phyloP scores from a whole-genome alignment of 306 rosid genomes.

The Oemleria cerasiformis region DNA sequence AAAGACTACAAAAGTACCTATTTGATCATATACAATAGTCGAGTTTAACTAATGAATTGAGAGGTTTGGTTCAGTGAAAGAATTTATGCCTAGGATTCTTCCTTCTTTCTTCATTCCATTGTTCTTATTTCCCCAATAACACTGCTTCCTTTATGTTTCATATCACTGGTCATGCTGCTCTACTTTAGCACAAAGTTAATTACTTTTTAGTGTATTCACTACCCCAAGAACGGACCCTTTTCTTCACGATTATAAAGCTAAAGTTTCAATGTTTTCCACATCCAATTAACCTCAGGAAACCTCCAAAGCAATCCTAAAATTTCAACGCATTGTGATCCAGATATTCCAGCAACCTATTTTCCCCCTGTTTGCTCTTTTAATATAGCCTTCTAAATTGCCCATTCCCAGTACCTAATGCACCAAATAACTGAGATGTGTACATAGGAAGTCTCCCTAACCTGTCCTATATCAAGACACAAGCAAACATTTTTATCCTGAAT shows the following conservation, averaged over 20 bases:
- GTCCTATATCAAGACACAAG: background rate
- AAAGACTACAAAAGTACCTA: background rate
- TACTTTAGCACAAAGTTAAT: background rate
- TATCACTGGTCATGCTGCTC: background rate
- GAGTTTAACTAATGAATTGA: background rate
- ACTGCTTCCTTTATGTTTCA: background rate
- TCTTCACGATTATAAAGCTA: background rate
- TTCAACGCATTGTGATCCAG: background rate
- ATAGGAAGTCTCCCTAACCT: background rate
- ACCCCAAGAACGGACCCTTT: background rate
- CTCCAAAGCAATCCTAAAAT: background rate
- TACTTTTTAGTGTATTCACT: background rate
- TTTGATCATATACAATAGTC: background rate
- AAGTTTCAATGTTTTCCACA: background rate
- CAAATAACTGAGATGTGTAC: background rate
- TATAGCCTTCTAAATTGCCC: background rate
- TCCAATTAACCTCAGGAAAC: background rate
- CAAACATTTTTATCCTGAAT: background rate
- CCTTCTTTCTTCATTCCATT: background rate
- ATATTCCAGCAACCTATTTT: background rate
- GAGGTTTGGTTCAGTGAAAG: background rate
- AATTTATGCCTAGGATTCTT: background rate
- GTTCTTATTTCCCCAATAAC: background rate
- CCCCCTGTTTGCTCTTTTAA: background rate
- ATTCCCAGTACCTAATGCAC: background rate